Evolutionary conservation across 345 rosid genomes (phyloP).

Genomic region (Citrus glauca): DNA sequence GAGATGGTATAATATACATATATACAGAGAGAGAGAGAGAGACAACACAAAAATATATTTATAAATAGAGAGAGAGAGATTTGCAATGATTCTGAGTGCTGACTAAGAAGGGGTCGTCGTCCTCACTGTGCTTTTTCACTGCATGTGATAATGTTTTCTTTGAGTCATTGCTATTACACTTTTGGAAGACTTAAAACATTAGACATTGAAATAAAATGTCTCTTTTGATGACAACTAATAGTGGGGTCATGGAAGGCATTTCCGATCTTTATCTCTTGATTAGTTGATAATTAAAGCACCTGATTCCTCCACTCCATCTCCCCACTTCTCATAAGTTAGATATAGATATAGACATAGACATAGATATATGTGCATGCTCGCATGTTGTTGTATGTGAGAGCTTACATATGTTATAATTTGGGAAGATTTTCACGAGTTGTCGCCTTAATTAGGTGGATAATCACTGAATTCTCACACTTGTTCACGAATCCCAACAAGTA

Average conservation of each 20-base stretch:
- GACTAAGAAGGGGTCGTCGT: neutral
- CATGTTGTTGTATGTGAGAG: neutral
- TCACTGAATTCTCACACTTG: neutral
- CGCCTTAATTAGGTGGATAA: neutral
- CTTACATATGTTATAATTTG: neutral
- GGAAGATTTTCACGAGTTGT: neutral
- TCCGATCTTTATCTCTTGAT: slow-evolving; percentile 11
- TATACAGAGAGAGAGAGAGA: neutral
- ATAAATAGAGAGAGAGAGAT: no score
- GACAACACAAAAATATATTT: neutral
- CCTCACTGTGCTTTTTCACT: neutral
- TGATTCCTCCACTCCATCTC: slow-evolving; percentile 4
- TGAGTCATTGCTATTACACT: neutral
- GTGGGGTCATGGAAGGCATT: slow-evolving; percentile 2
- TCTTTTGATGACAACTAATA: neutral
- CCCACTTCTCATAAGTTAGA: no score
- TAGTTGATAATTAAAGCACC: slow-evolving; percentile 20
- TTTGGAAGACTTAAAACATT: neutral
- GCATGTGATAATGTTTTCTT: neutral
- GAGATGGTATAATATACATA: neutral
- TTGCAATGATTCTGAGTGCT: neutral
- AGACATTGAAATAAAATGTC: neutral
- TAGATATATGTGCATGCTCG: neutral
- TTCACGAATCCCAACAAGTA: neutral
- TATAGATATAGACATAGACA: no score